Conservation (phyloP, 371 early-diverging fungal genomes). For the Cokeromyces recurvatus region DNA sequence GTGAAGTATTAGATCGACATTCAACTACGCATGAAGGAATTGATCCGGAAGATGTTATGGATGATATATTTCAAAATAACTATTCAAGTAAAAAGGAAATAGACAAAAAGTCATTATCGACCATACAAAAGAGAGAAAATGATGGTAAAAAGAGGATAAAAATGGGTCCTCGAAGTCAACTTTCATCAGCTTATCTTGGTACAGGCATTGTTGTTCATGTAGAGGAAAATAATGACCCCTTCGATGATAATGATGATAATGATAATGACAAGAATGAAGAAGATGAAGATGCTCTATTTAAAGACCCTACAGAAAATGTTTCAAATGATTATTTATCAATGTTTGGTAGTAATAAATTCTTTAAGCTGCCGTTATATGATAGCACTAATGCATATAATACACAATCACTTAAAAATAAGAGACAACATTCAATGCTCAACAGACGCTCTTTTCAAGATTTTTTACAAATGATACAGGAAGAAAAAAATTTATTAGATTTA, state of each 20-base stretch:
- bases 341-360: too few species aligned
- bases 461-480: slow-evolving; percentile 66
- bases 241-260: slow-evolving; percentile 1
- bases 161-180: too few species aligned
- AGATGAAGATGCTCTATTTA: not conserved
- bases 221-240: slow-evolving; percentile 8
- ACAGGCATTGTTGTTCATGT: slow-evolving; percentile 2
- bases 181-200: not conserved
- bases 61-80: slow-evolving; percentile 1
- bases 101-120: too few species aligned
- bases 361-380: too few species aligned
- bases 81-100: too few species aligned
- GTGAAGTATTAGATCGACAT: slow-evolving; percentile 69
- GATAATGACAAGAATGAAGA: not conserved
- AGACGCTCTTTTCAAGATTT: slow-evolving; percentile 69
- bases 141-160: too few species aligned
- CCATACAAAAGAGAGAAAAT: not conserved
- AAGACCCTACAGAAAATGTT: not conserved
- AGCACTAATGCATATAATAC: not conserved
- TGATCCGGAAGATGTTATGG: slow-evolving; percentile 15
- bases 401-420: slow-evolving; percentile 18
- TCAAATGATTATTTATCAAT: too few species aligned
- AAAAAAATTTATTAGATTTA: slow-evolving; percentile 62
- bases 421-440: too few species aligned
- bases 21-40: slow-evolving; percentile 38